These are phyloP conservation scores for Xylaria arbuscula DNA, from an alignment of 2,329 filamentous ascomycete species.

Conservation along the genomic window DNA sequence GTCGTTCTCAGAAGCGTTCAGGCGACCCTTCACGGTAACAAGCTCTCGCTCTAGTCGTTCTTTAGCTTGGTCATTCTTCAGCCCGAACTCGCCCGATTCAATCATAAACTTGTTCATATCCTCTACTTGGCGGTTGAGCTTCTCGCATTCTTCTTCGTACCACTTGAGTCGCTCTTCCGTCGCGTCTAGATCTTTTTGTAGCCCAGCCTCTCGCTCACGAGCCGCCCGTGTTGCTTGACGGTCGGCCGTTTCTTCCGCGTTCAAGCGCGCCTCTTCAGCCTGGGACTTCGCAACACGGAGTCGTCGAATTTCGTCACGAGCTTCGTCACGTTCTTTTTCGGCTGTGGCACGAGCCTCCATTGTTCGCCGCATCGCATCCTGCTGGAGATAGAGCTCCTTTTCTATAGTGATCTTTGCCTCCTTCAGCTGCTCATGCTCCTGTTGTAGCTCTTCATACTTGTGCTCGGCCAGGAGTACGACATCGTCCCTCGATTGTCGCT, in stretches of 20 bases:
- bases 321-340: slow-evolving; percentile 89
- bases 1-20: slow-evolving; percentile 94
- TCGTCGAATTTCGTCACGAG: slow-evolving; percentile 84
- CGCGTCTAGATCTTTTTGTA: slow-evolving; percentile 83
- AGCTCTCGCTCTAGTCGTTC: slow-evolving; percentile 92
- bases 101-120: slow-evolving; percentile 87
- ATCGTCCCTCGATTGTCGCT: slow-evolving; percentile 93
- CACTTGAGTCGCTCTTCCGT: slow-evolving; percentile 81
- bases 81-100: slow-evolving; percentile 87
- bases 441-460: slow-evolving; percentile 82
- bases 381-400: slow-evolving; percentile 96
- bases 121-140: slow-evolving; percentile 83
- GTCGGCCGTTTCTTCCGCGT: slow-evolving; percentile 84
- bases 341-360: slow-evolving; percentile 82
- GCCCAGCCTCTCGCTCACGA: slow-evolving; percentile 80
- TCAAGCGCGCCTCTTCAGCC: slow-evolving; percentile 85
- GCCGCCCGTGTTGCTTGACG: slow-evolving; percentile 81
- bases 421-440: slow-evolving; percentile 87
- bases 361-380: slow-evolving; percentile 87
- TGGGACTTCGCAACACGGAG: slow-evolving; percentile 85
- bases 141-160: slow-evolving; percentile 81
- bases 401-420: slow-evolving; percentile 97
- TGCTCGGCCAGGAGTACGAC: slow-evolving; percentile 91
- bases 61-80: slow-evolving; percentile 93
- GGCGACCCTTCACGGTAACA: slow-evolving; percentile 87